Conservation (phyloP, 2,329 filamentous ascomycete species). For the Magnaporthiopsis rhizophila region DNA sequence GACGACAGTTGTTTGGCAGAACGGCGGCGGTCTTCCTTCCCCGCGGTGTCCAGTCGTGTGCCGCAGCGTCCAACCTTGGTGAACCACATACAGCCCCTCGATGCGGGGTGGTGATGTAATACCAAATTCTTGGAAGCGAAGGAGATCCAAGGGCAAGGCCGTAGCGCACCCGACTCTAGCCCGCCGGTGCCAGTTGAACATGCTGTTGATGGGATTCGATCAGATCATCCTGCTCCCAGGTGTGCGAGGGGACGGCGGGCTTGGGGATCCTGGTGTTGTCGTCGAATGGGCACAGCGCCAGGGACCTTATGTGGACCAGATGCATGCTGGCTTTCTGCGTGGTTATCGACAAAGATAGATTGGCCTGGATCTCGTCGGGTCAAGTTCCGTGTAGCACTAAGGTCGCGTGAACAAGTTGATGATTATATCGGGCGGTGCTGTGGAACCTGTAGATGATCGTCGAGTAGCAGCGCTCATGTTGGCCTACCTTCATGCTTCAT, state of each 20-base stretch:
- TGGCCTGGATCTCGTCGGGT: no score
- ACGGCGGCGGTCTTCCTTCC: no score
- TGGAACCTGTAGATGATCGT: no score
- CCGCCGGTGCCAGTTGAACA: slow-evolving; percentile 24
- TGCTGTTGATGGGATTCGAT: slow-evolving; percentile 22
- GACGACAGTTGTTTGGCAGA: no score
- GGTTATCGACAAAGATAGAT: no score
- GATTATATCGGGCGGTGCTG: no score
- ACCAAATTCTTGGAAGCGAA: no score
- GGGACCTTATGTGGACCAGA: slow-evolving; percentile 11
- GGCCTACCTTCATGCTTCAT: no score
- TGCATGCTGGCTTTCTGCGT: slow-evolving; percentile 9
- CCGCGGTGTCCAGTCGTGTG: no score
- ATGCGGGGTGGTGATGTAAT: background rate
- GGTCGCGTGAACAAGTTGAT: no score
- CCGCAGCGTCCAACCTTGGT: slow-evolving; percentile 7
- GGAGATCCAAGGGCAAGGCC: slow-evolving; percentile 5
- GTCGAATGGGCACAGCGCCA: slow-evolving; percentile 9
- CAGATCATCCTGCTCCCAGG: slow-evolving; percentile 22
- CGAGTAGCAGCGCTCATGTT: no score
- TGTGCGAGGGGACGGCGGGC: slow-evolving; percentile 25
- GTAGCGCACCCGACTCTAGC: slow-evolving; percentile 22
- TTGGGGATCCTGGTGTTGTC: slow-evolving; percentile 14
- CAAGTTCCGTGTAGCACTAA: no score
- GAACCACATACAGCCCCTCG: slow-evolving; percentile 10